Percentiles rank a stretch among this genome's conserved stretches.
Evolutionary conservation across 495 filamentous ascomycete genomes (phyloP).

Genomic region (Neurospora sp.): DNA sequence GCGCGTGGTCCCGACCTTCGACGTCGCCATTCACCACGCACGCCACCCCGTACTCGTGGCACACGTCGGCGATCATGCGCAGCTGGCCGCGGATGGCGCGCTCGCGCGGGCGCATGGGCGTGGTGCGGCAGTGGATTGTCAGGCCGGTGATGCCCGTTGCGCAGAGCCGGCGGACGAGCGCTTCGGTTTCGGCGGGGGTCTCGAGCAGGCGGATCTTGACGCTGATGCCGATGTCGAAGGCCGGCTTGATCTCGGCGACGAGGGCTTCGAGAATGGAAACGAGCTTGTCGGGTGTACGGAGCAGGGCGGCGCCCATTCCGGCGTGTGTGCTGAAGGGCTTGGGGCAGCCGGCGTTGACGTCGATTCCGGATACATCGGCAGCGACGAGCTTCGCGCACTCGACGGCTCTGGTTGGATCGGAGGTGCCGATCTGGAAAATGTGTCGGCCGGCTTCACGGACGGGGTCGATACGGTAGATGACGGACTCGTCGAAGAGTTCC

Average conservation of each 20-base stretch:
- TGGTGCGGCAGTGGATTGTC: constrained; percentile 92
- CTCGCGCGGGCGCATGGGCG: constrained; percentile 86
- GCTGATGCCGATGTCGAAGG: constrained; percentile 77
- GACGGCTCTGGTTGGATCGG: constrained; percentile 69
- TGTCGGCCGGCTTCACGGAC: constrained; percentile 57
- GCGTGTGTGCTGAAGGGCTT: constrained; percentile 87
- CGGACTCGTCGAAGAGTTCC: constrained; percentile 44
- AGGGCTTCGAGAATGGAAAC: constrained; percentile 71
- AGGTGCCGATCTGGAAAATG: constrained; percentile 87
- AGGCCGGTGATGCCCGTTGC: constrained; percentile 82
- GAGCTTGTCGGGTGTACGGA: constrained; percentile 72
- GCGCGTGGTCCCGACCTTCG: constrained; percentile 52
- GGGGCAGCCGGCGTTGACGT: constrained; percentile 94
- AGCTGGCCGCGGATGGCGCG: constrained; percentile 79
- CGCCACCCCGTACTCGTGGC: constrained; percentile 71
- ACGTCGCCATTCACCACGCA: constrained; percentile 96
- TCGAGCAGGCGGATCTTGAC: constrained; percentile 92
- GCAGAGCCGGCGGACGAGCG: constrained; percentile 62
- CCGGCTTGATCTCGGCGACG: constrained; percentile 63
- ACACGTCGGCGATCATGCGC: constrained; percentile 65
- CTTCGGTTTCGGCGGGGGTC: constrained; percentile 58
- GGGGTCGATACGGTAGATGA: constrained; percentile 80
- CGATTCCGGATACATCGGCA: constrained; percentile 80
- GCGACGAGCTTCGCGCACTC: constrained; percentile 75
- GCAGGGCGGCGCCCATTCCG: constrained; percentile 90